phyloP scores from a whole-genome alignment of 148 eudicot genomes.

The Gaultheria prostrata region DNA sequence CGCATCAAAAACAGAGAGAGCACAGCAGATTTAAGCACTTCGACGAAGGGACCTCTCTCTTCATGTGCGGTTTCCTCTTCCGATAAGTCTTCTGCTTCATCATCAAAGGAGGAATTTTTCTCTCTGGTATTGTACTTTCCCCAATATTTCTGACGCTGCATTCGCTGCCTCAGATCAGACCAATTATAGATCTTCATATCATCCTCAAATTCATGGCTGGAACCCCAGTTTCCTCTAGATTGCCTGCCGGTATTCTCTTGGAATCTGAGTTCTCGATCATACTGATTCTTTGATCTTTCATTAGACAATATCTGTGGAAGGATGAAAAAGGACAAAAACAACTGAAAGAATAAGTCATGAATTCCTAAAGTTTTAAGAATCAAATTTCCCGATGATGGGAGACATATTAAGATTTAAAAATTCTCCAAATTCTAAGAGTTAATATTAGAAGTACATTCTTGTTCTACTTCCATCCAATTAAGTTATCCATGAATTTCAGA shows the following conservation, averaged over 20 bases:
- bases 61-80: conserved; percentile 31
- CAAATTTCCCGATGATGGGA: neutral
- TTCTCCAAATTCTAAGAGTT: neutral
- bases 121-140: conserved; percentile 31
- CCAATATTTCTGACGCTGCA: conserved; percentile 42
- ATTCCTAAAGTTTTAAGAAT: neutral
- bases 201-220: conserved; percentile 41
- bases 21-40: conserved; percentile 64
- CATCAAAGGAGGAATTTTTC: conserved; percentile 33
- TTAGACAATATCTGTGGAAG: conserved; percentile 54
- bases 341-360: conserved; percentile 3
- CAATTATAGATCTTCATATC: conserved; percentile 49
- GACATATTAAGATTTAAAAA: neutral
- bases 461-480: neutral
- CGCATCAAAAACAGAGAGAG: conserved; percentile 69
- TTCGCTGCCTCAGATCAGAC: conserved; percentile 50
- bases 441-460: neutral
- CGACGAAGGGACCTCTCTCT: conserved; percentile 61
- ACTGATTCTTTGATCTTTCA: conserved; percentile 54
- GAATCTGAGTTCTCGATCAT: conserved; percentile 48
- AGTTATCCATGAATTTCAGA: neutral
- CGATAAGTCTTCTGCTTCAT: conserved; percentile 36
- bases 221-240: conserved; percentile 31
- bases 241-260: conserved; percentile 31
- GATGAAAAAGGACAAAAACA: conserved; percentile 1